phyloP scores from a whole-genome alignment of 2,329 filamentous ascomycete genomes.

The Sphaerostilbella broomeana region DNA sequence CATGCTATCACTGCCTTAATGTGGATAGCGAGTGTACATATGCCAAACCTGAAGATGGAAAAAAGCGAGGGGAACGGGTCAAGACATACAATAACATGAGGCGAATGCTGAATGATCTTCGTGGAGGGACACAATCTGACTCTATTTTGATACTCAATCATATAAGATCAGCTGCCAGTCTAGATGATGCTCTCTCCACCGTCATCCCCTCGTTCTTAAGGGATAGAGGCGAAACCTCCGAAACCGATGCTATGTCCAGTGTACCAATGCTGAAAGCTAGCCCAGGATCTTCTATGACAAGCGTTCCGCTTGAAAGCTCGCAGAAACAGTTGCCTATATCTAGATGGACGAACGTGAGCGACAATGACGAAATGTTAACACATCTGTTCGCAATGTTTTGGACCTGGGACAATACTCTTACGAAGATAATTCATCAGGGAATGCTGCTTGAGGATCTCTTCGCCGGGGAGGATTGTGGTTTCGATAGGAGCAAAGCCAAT shows the following conservation, averaged over 20 bases:
- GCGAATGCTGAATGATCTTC: neutral
- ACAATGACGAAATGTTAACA: conserved; percentile 15
- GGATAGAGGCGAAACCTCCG: too few species aligned
- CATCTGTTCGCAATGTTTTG: conserved; percentile 19
- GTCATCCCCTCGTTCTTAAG: too few species aligned
- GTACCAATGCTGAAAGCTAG: neutral
- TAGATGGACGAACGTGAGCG: conserved; percentile 17
- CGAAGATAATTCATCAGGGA: conserved; percentile 14
- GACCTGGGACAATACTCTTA: conserved; percentile 19
- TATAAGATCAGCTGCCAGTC: neutral
- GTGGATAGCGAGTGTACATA: neutral
- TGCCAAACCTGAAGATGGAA: neutral
- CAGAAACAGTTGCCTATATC: conserved; percentile 14
- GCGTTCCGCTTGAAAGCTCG: neutral
- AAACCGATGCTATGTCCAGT: neutral
- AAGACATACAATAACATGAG: neutral
- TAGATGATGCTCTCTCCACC: neutral
- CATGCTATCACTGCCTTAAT: conserved; percentile 1
- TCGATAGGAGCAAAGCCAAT: neutral
- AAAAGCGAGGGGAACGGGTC: neutral
- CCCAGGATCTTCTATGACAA: neutral
- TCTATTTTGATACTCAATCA: neutral
- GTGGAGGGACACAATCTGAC: neutral
- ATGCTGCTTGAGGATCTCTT: conserved; percentile 16
- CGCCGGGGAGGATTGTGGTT: too few species aligned